Percentiles rank a stretch among this genome's conserved stretches.
These are phyloP conservation scores for Cyphellophora europaea DNA, from an alignment of 2,329 filamentous ascomycete species.

Conservation along the genomic window DNA sequence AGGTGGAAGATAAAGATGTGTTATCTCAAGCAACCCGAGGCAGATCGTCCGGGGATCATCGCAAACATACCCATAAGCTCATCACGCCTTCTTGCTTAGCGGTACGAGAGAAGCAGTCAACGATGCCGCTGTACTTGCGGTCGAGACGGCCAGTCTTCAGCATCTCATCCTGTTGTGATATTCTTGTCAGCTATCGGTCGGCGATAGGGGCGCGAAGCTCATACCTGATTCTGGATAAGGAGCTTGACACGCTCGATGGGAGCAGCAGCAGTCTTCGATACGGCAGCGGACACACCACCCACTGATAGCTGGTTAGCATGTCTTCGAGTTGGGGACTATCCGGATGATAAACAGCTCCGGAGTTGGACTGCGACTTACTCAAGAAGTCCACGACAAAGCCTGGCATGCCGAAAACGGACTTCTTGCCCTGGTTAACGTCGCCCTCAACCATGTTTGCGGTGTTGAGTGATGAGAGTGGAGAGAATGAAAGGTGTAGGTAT, in stretches of 20 bases:
- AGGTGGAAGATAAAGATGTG: no score
- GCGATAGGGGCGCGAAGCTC: conserved; percentile 28
- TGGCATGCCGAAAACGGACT: conserved; percentile 46
- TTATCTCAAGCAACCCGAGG: no score
- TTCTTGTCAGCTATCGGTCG: conserved; percentile 9
- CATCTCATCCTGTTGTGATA: conserved; percentile 86
- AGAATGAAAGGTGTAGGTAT: conserved; percentile 24
- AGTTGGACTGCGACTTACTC: conserved; percentile 59
- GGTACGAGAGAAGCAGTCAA: conserved; percentile 92
- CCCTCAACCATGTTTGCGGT: conserved; percentile 37
- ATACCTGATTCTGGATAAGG: conserved; percentile 99
- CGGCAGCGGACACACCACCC: conserved; percentile 99
- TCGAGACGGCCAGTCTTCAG: conserved; percentile 96
- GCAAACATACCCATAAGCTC: conserved; percentile 93
- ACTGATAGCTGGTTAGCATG: conserved; percentile 47
- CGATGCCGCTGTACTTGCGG: conserved; percentile 90
- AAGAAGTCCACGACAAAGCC: conserved; percentile 97
- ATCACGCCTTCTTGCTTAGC: conserved; percentile 83
- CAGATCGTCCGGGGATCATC: no score
- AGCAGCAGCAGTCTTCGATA: conserved; percentile 99
- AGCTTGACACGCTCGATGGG: conserved; percentile 99
- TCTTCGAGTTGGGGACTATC: no score
- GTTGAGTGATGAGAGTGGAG: conserved; percentile 23
- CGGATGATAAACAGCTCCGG: conserved; percentile 38
- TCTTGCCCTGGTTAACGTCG: conserved; percentile 41